Evolutionary conservation across 768 basidiomycete species (phyloP).

Genomic region (Xerocomellus chrysenteron): DNA sequence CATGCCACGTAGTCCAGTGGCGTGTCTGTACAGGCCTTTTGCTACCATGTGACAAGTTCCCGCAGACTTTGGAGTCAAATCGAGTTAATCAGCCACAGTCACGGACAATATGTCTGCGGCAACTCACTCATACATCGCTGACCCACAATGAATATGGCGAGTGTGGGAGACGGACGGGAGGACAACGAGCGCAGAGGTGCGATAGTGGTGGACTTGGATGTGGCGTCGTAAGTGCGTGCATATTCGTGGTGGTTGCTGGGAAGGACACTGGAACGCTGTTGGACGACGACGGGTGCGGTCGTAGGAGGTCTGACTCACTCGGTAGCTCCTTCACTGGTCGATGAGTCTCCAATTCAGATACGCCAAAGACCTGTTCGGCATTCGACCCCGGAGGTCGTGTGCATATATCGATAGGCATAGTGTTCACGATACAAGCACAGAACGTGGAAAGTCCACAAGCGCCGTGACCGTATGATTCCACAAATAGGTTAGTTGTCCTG

Average conservation of each 20-base stretch:
- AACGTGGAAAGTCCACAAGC: background rate
- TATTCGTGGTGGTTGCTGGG: background rate
- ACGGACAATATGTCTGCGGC: no score
- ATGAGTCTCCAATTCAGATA: no score
- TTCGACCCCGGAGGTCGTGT: background rate
- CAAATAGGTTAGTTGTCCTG: background rate
- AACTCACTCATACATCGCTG: no score
- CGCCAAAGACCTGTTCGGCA: no score
- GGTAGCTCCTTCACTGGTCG: background rate
- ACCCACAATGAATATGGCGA: slow-evolving; percentile 30
- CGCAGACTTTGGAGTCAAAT: no score
- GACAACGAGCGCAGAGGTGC: slow-evolving; percentile 25
- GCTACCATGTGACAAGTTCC: no score
- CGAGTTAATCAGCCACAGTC: no score
- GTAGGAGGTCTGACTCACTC: background rate
- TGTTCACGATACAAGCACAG: background rate
- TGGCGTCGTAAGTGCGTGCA: slow-evolving; percentile 2
- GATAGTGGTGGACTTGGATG: slow-evolving; percentile 27
- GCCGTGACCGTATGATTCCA: background rate
- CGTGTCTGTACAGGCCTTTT: no score
- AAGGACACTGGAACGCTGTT: background rate
- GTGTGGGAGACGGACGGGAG: background rate
- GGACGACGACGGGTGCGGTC: background rate
- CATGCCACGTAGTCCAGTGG: no score
- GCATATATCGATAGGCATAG: background rate